A percentile compares a stretch with the other conserved stretches of the same genome.
Conservation (phyloP, 768 basidiomycete species). For the Mycena polygramma region DNA sequence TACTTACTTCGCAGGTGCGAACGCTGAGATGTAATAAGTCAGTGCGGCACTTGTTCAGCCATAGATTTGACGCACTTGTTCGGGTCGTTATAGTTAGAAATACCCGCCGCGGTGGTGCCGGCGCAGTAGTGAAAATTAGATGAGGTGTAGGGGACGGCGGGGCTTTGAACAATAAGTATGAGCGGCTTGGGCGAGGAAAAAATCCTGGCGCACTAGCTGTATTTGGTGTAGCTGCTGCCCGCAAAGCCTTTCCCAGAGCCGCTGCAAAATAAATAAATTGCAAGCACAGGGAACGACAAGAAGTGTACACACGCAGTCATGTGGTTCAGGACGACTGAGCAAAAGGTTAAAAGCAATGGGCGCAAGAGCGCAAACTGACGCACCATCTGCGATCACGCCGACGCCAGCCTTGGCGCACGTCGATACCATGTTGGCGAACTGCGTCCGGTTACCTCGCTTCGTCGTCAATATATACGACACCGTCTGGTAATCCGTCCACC, state of each 20-base stretch:
- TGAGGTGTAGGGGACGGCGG: constrained; percentile 36
- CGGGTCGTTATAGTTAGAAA: constrained; percentile 30
- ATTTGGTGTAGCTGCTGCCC: constrained; percentile 41
- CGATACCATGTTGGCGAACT: constrained; percentile 49
- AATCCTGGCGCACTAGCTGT: constrained; percentile 37
- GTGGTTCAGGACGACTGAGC: constrained; percentile 55
- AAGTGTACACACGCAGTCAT: constrained; percentile 47
- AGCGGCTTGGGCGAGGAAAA: not conserved
- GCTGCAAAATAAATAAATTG: constrained; percentile 5
- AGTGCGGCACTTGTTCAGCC: not conserved
- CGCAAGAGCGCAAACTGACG: not conserved
- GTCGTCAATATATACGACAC: constrained; percentile 60
- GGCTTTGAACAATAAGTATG: constrained; percentile 11
- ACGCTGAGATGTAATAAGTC: constrained; percentile 11
- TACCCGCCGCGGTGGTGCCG: constrained; percentile 25
- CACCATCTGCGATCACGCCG: constrained; percentile 47
- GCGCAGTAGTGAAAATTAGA: constrained; percentile 35
- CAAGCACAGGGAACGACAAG: not conserved
- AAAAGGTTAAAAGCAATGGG: not conserved
- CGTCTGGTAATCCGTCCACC: constrained; percentile 66
- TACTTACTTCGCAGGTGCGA: constrained; percentile 27
- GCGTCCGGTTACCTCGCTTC: constrained; percentile 54
- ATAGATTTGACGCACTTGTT: constrained; percentile 18
- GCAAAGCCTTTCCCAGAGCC: constrained; percentile 44
- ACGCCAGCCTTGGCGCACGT: constrained; percentile 48